Evolutionary conservation across 2,329 filamentous ascomycete species (phyloP).

Genomic region (Cercospora brassicicola): DNA sequence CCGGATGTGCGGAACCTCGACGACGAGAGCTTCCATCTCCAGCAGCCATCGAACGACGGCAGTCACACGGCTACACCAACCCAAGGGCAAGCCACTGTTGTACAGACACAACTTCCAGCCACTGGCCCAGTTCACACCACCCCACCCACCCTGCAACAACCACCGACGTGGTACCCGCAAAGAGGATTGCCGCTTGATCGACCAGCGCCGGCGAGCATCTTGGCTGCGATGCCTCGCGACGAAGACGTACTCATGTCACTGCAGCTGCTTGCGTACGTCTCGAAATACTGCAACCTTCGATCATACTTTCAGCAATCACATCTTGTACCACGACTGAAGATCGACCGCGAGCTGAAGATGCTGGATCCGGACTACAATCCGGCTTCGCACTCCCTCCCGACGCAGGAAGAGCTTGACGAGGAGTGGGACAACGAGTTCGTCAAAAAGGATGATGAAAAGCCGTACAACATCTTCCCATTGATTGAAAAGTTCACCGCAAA

Average conservation of each 20-base stretch:
- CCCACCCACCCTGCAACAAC: slow-evolving; percentile 69
- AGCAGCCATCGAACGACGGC: slow-evolving; percentile 79
- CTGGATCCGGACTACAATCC: slow-evolving; percentile 67
- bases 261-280: slow-evolving; percentile 93
- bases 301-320: slow-evolving; percentile 96
- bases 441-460: slow-evolving; percentile 32
- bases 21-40: slow-evolving; percentile 89
- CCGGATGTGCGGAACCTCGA: slow-evolving; percentile 81
- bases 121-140: slow-evolving; percentile 67
- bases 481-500: slow-evolving; percentile 98
- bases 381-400: slow-evolving; percentile 38
- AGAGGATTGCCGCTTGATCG: slow-evolving; percentile 32
- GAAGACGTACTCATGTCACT: slow-evolving; percentile 98
- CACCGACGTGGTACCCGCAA: slow-evolving; percentile 42
- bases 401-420: slow-evolving; percentile 59
- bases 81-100: slow-evolving; percentile 45
- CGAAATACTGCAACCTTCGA: slow-evolving; percentile 95
- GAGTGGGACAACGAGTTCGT: slow-evolving; percentile 91
- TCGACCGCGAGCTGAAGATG: slow-evolving; percentile 78
- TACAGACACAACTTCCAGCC: slow-evolving; percentile 46
- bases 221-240: slow-evolving; percentile 91
- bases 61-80: slow-evolving; percentile 71
- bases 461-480: slow-evolving; percentile 85
- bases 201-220: slow-evolving; percentile 59
- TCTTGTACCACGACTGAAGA: slow-evolving; percentile 85